phyloP scores from a whole-genome alignment of 306 rosid species.

The Glycine tomentella region DNA sequence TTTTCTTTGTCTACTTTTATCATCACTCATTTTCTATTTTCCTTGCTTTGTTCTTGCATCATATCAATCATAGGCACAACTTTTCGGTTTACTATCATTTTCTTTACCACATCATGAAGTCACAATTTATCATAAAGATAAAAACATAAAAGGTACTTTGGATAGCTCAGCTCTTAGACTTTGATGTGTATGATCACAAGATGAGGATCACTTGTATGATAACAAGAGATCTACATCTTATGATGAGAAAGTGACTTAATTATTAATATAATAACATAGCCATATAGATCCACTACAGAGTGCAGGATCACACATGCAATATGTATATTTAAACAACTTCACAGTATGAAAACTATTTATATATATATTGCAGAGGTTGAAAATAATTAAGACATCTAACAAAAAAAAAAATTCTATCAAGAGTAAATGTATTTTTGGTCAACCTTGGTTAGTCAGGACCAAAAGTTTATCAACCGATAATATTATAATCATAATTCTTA shows the following conservation, averaged over 20 bases:
- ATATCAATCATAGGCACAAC: constrained; percentile 16
- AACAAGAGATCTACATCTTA: constrained; percentile 21
- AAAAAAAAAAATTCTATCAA: too few relatives aligned
- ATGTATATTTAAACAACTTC: neutral
- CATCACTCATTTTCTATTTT: neutral
- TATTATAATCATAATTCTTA: too few relatives aligned
- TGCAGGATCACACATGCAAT: neutral
- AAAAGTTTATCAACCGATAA: neutral
- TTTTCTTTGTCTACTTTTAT: constrained; percentile 17
- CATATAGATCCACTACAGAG: neutral
- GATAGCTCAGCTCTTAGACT: constrained; percentile 18
- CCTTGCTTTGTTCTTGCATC: constrained; percentile 6
- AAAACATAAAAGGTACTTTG: neutral
- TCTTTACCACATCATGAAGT: constrained; percentile 4
- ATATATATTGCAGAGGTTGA: too few relatives aligned
- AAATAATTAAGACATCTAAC: too few relatives aligned
- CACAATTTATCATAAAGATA: neutral
- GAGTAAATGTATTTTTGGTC: too few relatives aligned
- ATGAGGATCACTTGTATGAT: constrained; percentile 24
- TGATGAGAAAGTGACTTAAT: constrained; percentile 21
- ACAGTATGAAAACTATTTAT: too few relatives aligned
- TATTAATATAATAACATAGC: neutral
- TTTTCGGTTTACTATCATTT: constrained; percentile 33
- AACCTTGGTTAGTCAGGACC: neutral
- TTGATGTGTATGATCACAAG: constrained; percentile 9